Evolutionary conservation across 2,329 filamentous ascomycete species (phyloP).

Genomic region (Spiromastix sp.): DNA sequence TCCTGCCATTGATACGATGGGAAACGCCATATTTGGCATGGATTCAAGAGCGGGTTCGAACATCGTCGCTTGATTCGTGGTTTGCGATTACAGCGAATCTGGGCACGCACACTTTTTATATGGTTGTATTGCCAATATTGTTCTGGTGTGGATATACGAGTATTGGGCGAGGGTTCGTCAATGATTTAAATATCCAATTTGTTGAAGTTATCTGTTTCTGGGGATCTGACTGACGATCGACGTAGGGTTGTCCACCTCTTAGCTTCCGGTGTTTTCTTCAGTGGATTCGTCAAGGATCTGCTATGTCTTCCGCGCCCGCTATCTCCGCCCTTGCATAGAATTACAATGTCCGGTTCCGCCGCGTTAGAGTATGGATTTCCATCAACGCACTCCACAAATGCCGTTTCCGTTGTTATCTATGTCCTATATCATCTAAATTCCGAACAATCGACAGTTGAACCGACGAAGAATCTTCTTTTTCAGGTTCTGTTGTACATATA

Average conservation of each 20-base stretch:
- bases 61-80: slow-evolving; percentile 82
- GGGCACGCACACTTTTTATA: slow-evolving; percentile 97
- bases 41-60: slow-evolving; percentile 69
- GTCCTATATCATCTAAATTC: slow-evolving; percentile 60
- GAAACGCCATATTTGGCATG: slow-evolving; percentile 90
- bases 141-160: slow-evolving; percentile 91
- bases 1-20: slow-evolving; percentile 81
- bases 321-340: slow-evolving; percentile 82
- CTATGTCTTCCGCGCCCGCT: slow-evolving; percentile 84
- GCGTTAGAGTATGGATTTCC: slow-evolving; percentile 96
- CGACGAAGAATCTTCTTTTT: slow-evolving; percentile 50
- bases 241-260: slow-evolving; percentile 57
- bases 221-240: too few relatives aligned
- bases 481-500: slow-evolving; percentile 72
- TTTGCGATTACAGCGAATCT: slow-evolving; percentile 95
- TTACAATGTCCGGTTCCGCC: slow-evolving; percentile 81
- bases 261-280: slow-evolving; percentile 71
- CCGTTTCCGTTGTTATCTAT: slow-evolving; percentile 86
- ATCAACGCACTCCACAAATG: slow-evolving; percentile 94
- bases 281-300: slow-evolving; percentile 89
- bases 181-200: slow-evolving; percentile 6
- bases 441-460: slow-evolving; percentile 51
- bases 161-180: slow-evolving; percentile 72
- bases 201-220: too few relatives aligned
- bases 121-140: slow-evolving; percentile 84